Evolutionary conservation across 352 stramenopile genomes (phyloP), one percentile per base, ranked within the genome.

Genomic region (Phytophthora syringae): DNA sequence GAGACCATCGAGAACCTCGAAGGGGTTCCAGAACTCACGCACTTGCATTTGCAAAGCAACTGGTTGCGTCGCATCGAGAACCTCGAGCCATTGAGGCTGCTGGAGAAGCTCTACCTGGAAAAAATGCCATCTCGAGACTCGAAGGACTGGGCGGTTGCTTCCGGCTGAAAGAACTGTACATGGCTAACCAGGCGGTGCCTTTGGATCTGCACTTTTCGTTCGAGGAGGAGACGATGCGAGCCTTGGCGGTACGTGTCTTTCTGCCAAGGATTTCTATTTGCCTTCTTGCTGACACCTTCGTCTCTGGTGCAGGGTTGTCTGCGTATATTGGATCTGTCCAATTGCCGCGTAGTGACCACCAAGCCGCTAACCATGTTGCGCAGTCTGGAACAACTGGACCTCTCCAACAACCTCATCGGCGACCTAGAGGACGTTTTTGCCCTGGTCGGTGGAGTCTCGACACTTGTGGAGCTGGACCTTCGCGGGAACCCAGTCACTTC

Each of bases 51-150:
- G 15, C 85, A 94, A 66, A 78, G 84, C 66, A 94, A 94, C 51
- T 68, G 62, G 11, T 75, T 94, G 34, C 32, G 25, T n/a, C 56
- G 60, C 16, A 87, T 94, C 21, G 70, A 88, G 34, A 77, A 80
- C 10, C 37, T 94, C 10, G 67, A 82, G 1, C 3, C 30, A 1
- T 50, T 92, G 11, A 40, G 32, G 7, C 40, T 74, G 5, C 55
- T 94, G 30, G 83, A 94, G 60, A 94, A 94, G 60, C 42, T 93
- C 21, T 93, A 88, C 45, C 63, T 93, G 0, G 82, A 89, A 54
- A 80, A 76, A 93, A 93, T 56, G 59, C 66, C 27, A 88, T 93
- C n/a, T 30, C 61, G 7, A 60, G 76, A 3, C 69, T 93, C 18
- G 81, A 92, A 63, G 83, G 85, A 7, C 58, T 92, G 9, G 16